Conservation (phyloP, 2,329 filamentous ascomycete species). For the Cladosporium sp. region DNA sequence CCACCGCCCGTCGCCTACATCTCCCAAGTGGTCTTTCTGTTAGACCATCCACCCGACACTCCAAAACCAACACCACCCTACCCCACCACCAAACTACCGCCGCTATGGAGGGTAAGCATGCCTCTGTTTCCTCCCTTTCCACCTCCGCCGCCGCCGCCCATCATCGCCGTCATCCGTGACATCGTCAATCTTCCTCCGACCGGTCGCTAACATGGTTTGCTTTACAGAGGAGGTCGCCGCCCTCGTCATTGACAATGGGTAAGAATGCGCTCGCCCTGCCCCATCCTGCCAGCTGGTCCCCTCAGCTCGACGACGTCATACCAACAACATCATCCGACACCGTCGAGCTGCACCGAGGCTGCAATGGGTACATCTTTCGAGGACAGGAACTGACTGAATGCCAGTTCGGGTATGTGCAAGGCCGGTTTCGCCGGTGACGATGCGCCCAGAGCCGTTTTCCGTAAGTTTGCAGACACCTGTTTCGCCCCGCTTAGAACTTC, state of each 20-base stretch:
- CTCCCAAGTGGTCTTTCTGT: background rate
- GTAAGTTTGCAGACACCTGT: constrained; percentile 62
- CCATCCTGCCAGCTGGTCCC: constrained; percentile 34
- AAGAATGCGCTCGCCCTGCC: constrained; percentile 49
- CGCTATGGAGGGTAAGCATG: constrained; percentile 26
- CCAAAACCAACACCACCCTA: background rate
- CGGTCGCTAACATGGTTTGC: background rate
- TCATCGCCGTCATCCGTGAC: constrained; percentile 1
- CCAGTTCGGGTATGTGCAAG: constrained; percentile 99
- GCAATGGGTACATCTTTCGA: constrained; percentile 8
- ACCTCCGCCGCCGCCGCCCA: constrained; percentile 2
- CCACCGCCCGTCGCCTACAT: background rate
- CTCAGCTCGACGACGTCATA: constrained; percentile 33
- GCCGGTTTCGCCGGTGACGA: constrained; percentile 99
- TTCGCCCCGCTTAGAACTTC: background rate
- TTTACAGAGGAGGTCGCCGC: constrained; percentile 95
- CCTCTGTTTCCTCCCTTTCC: constrained; percentile 4
- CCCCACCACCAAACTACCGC: constrained; percentile 15
- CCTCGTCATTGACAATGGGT: constrained; percentile 99
- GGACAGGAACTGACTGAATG: constrained; percentile 24
- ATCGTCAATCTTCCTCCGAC: background rate
- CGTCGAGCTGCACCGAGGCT: constrained; percentile 12
- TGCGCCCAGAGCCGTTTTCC: constrained; percentile 99
- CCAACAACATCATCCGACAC: constrained; percentile 15
- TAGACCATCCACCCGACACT: background rate